Base-by-base conservation (phyloP, 768 basidiomycete species). In the Heimioporus sp. region DNA sequence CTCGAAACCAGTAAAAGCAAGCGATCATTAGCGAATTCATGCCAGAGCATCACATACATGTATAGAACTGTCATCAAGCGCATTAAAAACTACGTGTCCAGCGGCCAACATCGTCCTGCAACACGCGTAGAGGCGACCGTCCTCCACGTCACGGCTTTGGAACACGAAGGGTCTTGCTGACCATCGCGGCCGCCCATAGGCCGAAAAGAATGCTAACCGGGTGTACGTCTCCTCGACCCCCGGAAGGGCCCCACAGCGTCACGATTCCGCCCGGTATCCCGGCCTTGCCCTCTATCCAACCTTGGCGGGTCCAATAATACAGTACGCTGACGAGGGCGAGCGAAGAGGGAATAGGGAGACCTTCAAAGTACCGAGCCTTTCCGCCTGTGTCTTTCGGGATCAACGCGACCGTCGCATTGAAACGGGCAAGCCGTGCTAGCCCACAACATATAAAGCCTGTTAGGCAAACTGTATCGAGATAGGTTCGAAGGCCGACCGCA, bases 401-500 rank as follows among this genome's bases (percentile, higher is more conserved):
- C 39, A 92, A 75, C 4, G 97, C 97, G 52, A 97, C 96, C 0
- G 97, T 99, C 10, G 96, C 97, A 70, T 99, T 99, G 80, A 98
- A 99, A 38, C 97, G 86, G 10, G 97, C 97, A 32, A 99, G 86
- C 45, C 97, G 87, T 17, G 97, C 97, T 47, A 99, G 83, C 34
- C 97, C 97, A 72, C 88, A 92, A 65, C 96, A 98, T 60, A 97
- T 92, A 69, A 98, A 99, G 46, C 83, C 81, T 13, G 94, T 85
- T 41, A 99, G 79, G 53, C 85, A 75, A 57, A 95, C 79, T 2
- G 88, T 90, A 74, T 99, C 97, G 52, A 97, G 83, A 55, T 89
- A 87, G 11, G 93, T 96, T 55, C 91, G 83, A 50, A 98, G 81
- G 49, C 97, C 97, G 48, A 98, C 79, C 44, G 82, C 84, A 68